A percentile compares a stretch with the other conserved stretches of the same genome.
These are phyloP conservation scores for Hibiscus tridactylites DNA, from an alignment of 345 rosid genomes.

Conservation along the genomic window DNA sequence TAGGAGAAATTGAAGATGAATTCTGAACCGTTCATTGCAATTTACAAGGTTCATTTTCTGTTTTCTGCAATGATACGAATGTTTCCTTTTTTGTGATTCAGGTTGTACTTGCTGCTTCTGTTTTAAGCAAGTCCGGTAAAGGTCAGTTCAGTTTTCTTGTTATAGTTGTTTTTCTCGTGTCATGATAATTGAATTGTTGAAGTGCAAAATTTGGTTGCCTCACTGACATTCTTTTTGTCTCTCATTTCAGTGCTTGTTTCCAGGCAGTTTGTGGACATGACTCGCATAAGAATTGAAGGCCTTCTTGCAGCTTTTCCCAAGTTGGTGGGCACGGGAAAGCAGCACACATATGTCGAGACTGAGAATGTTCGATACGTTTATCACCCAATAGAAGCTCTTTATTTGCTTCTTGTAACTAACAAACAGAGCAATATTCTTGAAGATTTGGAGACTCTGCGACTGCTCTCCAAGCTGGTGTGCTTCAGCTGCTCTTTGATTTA, in stretches of 20 bases:
- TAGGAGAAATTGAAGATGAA: neutral
- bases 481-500: slow-evolving; percentile 19
- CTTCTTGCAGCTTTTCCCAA: slow-evolving; percentile 99
- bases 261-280: slow-evolving; percentile 96
- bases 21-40: neutral
- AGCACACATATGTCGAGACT: slow-evolving; percentile 93
- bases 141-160: slow-evolving; percentile 36
- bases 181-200: neutral
- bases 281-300: slow-evolving; percentile 91
- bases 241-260: slow-evolving; percentile 70
- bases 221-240: slow-evolving; percentile 7
- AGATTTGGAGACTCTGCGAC: slow-evolving; percentile 86
- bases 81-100: slow-evolving; percentile 17
- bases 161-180: neutral
- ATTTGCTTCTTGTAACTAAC: slow-evolving; percentile 86
- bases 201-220: neutral
- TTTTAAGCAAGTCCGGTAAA: slow-evolving; percentile 86
- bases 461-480: slow-evolving; percentile 88
- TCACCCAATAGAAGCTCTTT: slow-evolving; percentile 89
- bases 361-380: slow-evolving; percentile 97
- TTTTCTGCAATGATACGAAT: neutral
- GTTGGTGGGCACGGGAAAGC: slow-evolving; percentile 92
- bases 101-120: slow-evolving; percentile 93
- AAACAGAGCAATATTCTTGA: slow-evolving; percentile 98
- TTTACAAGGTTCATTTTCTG: neutral